phyloP scores from a whole-genome alignment of 73 alveolate genomes.

The Symbiodinium natans region DNA sequence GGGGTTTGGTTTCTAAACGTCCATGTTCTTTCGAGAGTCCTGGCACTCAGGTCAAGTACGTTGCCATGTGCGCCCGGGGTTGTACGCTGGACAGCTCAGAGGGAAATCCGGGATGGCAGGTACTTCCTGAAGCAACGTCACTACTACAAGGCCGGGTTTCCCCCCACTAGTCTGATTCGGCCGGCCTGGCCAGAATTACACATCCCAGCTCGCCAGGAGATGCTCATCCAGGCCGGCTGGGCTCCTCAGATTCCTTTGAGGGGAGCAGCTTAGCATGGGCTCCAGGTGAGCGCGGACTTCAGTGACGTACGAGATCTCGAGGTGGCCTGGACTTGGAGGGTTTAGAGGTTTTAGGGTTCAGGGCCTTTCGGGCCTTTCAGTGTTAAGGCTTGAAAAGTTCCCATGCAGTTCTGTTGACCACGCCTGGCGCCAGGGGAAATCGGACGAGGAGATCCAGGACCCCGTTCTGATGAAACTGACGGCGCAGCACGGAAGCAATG shows the following conservation, averaged over 20 bases:
- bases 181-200: too few relatives aligned
- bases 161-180: too few relatives aligned
- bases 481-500: too few relatives aligned
- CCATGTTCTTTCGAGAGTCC: too few relatives aligned
- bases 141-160: constrained; percentile 54
- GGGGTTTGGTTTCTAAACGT: too few relatives aligned
- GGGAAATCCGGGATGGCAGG: neutral
- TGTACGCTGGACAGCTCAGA: neutral
- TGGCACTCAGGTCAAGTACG: constrained; percentile 28
- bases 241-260: too few relatives aligned
- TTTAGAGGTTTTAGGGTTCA: too few relatives aligned
- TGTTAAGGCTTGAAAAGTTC: neutral
- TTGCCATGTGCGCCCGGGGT: constrained; percentile 14
- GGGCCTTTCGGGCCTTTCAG: neutral
- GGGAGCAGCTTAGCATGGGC: neutral
- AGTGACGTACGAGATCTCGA: constrained; percentile 71
- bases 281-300: constrained; percentile 77
- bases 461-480: too few relatives aligned
- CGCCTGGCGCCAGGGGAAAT: neutral
- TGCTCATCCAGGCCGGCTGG: neutral
- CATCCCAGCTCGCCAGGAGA: constrained; percentile 7
- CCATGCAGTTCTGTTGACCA: too few relatives aligned
- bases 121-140: constrained; percentile 74
- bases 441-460: constrained; percentile 51
- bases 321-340: neutral